Percentiles rank a stretch among this genome's conserved stretches.
phyloP scores from a whole-genome alignment of 305 asterid species.

The Fraxinus sp. region DNA sequence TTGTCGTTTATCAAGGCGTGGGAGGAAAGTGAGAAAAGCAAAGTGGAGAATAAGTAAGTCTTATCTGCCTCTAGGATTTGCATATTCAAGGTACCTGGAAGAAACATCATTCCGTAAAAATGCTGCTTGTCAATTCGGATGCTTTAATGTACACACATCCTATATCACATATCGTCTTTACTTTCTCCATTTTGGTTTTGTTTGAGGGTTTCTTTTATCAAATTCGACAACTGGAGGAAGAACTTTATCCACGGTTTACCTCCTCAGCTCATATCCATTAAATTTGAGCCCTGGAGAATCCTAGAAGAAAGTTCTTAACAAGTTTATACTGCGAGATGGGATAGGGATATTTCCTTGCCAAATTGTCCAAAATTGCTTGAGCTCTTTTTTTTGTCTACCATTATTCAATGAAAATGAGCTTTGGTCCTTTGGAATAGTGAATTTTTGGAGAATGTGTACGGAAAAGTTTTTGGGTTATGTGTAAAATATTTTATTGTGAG shows the following conservation, averaged over 20 bases:
- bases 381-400: neutral
- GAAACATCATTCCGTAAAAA: neutral
- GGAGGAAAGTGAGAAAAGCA: constrained; percentile 84
- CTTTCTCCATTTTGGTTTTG: neutral
- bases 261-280: neutral
- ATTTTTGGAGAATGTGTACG: neutral
- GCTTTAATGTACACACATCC: neutral
- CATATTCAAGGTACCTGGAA: neutral
- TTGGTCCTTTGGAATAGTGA: neutral
- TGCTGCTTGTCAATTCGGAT: neutral
- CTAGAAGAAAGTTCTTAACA: neutral
- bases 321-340: neutral
- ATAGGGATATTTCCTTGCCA: neutral
- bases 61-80: neutral
- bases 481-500: neutral
- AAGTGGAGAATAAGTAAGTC: constrained; percentile 82
- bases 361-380: neutral
- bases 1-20: constrained; percentile 74
- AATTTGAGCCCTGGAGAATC: neutral
- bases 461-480: neutral
- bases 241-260: neutral
- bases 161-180: neutral
- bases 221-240: neutral
- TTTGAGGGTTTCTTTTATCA: neutral
- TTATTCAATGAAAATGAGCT: neutral